A percentile compares a stretch with the other conserved stretches of the same genome.
Evolutionary conservation across 371 early-diverging fungal genomes (phyloP).

Genomic region (Mortierella sp.): DNA sequence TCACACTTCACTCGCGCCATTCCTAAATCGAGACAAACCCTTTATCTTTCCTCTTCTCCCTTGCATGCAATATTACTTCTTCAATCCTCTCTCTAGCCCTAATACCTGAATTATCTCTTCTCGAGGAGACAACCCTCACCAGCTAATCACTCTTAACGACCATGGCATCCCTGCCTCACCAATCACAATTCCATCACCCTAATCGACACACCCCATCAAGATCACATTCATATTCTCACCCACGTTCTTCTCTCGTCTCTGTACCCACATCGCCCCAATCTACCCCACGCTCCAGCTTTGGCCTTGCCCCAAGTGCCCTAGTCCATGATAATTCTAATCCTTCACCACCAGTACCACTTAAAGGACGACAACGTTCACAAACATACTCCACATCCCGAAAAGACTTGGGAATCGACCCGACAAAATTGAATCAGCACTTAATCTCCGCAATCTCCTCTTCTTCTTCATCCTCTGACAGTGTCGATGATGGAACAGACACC

Average conservation of each 20-base stretch:
- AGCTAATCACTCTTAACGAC: background rate
- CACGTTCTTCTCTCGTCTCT: slow-evolving; percentile 1
- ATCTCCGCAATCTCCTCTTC: background rate
- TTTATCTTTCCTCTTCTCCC: background rate
- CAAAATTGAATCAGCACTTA: background rate
- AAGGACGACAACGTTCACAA: background rate
- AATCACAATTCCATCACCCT: background rate
- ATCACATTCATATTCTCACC: background rate
- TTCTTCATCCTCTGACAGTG: background rate
- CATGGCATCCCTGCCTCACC: background rate
- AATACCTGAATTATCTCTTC: background rate
- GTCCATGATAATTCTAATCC: background rate
- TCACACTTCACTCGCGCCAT: background rate
- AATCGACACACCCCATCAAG: slow-evolving; percentile 3
- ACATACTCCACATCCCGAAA: background rate
- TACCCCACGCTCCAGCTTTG: background rate
- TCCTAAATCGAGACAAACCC: background rate
- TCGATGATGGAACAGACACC: background rate
- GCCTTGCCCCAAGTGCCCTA: slow-evolving; percentile 6
- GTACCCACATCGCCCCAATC: slow-evolving; percentile 4
- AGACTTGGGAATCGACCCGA: background rate
- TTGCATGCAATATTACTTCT: background rate
- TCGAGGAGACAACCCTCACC: background rate
- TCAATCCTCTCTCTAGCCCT: background rate
- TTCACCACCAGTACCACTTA: background rate